A percentile compares a stretch with the other conserved stretches of the same genome.
Evolutionary conservation across 768 basidiomycete genomes (phyloP).

Genomic region (Russula abietina): DNA sequence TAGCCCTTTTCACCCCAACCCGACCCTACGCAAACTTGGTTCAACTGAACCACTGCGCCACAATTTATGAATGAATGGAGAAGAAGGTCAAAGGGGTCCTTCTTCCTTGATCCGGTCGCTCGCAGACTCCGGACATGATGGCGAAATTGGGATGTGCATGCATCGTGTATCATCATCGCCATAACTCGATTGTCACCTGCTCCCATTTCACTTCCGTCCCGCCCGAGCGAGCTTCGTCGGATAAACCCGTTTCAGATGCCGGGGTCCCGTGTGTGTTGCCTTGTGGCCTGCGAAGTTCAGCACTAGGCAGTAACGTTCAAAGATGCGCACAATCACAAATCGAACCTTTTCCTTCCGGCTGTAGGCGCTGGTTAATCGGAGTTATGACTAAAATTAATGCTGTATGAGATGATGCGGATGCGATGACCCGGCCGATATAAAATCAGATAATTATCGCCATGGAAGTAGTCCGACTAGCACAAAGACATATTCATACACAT

Average conservation of each 20-base stretch:
- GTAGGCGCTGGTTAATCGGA: background rate
- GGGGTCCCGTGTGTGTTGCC: background rate
- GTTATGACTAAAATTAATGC: slow-evolving; percentile 7
- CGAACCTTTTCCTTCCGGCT: background rate
- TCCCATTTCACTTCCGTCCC: background rate
- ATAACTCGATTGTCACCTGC: slow-evolving; percentile 2
- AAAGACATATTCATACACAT: background rate
- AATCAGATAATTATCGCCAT: slow-evolving; percentile 16
- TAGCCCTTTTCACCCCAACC: too few relatives aligned
- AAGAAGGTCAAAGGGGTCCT: background rate
- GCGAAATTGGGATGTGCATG: background rate
- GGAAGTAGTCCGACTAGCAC: background rate
- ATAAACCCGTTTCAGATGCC: background rate
- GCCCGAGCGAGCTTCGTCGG: slow-evolving; percentile 1
- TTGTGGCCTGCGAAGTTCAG: background rate
- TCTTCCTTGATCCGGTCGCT: background rate
- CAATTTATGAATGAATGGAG: background rate
- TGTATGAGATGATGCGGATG: background rate
- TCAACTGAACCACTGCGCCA: background rate
- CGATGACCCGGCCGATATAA: slow-evolving; percentile 2
- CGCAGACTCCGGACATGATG: background rate
- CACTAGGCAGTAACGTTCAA: background rate
- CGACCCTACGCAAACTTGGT: background rate
- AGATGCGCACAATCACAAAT: background rate
- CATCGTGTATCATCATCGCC: background rate